Evolutionary conservation across 176 grass and related monocot species (phyloP).

Genomic region (Dactylis glomerata): DNA sequence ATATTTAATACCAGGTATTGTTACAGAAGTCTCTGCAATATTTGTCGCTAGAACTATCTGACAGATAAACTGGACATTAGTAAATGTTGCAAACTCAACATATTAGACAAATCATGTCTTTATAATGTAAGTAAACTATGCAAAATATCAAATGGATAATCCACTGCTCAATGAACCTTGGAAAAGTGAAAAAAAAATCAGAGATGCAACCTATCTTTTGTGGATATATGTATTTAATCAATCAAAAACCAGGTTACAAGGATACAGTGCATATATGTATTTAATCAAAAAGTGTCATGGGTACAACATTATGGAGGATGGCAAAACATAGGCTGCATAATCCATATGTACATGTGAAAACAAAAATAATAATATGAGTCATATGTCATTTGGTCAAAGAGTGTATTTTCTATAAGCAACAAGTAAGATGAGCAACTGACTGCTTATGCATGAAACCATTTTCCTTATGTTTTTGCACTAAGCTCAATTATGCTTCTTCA

Average conservation of each 20-base stretch:
- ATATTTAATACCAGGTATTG: constrained; percentile 98
- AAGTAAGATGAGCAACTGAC: neutral
- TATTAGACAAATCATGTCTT: neutral
- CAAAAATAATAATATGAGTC: neutral
- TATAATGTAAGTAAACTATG: neutral
- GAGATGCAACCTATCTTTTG: neutral
- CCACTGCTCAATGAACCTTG: constrained; percentile 1
- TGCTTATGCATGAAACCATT: neutral
- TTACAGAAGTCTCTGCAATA: constrained; percentile 97
- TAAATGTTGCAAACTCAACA: constrained; percentile 9
- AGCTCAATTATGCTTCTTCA: neutral
- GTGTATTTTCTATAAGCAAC: neutral
- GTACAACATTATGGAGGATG: neutral
- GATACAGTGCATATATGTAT: neutral
- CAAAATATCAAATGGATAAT: neutral
- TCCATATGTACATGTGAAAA: neutral
- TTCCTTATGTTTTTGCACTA: neutral
- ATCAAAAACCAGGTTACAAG: neutral
- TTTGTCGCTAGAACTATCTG: constrained; percentile 98
- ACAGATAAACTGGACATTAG: constrained; percentile 15
- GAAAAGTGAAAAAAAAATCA: constrained; percentile 15
- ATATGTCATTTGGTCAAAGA: neutral
- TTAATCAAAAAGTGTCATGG: neutral
- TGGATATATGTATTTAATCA: neutral
- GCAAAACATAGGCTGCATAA: neutral